Evolutionary conservation across 2,329 filamentous ascomycete genomes (phyloP).

Genomic region (Aspergillus udagawae): DNA sequence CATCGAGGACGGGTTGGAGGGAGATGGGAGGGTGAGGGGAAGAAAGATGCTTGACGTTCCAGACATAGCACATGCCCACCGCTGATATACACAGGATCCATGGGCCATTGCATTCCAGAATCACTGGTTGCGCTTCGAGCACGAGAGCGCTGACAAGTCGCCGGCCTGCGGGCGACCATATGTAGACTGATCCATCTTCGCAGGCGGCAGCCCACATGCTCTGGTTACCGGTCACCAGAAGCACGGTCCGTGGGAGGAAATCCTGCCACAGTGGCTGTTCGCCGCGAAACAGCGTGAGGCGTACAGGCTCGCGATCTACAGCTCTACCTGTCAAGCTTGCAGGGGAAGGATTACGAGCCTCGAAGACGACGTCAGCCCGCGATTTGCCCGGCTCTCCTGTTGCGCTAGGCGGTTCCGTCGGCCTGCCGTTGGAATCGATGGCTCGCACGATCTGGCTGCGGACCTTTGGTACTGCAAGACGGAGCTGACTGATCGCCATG

Average conservation of each 20-base stretch:
- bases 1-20: conserved; percentile 80
- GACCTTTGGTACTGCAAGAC: conserved; percentile 83
- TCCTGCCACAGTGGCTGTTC: conserved; percentile 88
- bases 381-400: conserved; percentile 43
- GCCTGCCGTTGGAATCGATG: conserved; percentile 56
- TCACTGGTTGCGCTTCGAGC: conserved; percentile 87
- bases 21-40: conserved; percentile 88
- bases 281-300: conserved; percentile 75
- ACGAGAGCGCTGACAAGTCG: conserved; percentile 80
- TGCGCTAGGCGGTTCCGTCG: conserved; percentile 37
- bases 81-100: conserved; percentile 89
- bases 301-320: conserved; percentile 73
- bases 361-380: conserved; percentile 71
- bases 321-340: conserved; percentile 56
- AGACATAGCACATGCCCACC: conserved; percentile 84
- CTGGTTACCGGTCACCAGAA: conserved; percentile 86
- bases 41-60: conserved; percentile 80
- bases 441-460: conserved; percentile 77
- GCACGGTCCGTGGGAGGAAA: conserved; percentile 77
- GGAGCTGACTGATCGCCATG: conserved; percentile 74
- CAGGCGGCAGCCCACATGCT: conserved; percentile 91
- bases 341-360: conserved; percentile 75
- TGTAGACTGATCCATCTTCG: conserved; percentile 84
- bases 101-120: conserved; percentile 82
- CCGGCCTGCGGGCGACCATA: conserved; percentile 89